Conservation (phyloP, 2,329 filamentous ascomycete species). For the Cordyceps javanica region DNA sequence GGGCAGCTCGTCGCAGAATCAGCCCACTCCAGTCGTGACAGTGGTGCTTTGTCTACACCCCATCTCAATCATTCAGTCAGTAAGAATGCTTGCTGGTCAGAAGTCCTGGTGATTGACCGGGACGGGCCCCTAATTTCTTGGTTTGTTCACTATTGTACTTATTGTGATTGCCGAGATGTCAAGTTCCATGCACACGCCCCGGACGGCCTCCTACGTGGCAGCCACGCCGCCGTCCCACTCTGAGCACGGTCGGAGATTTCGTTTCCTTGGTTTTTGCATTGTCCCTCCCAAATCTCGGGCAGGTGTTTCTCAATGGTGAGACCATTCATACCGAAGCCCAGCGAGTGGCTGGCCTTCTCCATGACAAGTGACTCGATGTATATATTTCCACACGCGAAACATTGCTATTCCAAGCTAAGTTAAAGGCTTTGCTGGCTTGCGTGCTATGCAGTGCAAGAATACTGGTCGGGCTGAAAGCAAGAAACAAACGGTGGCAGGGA, state of each 20-base stretch:
- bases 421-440: not conserved
- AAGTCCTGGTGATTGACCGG: not conserved
- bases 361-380: not conserved
- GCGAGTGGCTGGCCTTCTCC: not conserved
- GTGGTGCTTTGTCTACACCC: not conserved
- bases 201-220: slow-evolving; percentile 1
- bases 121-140: not conserved
- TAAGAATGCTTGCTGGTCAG: no score
- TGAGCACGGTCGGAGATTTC: slow-evolving; percentile 10
- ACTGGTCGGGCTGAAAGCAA: slow-evolving; percentile 10
- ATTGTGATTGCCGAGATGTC: not conserved
- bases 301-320: not conserved
- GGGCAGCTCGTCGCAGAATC: not conserved
- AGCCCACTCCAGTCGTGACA: not conserved
- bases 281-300: not conserved
- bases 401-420: slow-evolving; percentile 4
- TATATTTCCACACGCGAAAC: not conserved
- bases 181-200: not conserved
- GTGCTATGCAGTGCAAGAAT: slow-evolving; percentile 1
- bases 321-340: not conserved
- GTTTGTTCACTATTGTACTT: not conserved
- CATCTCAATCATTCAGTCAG: not conserved
- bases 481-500: not conserved
- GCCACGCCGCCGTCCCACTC: slow-evolving; percentile 9
- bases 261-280: slow-evolving; percentile 5